Evolutionary conservation across 345 rosid genomes (phyloP), one percentile per base, ranked within the genome.

Genomic region (Hypericum androsaemum): DNA sequence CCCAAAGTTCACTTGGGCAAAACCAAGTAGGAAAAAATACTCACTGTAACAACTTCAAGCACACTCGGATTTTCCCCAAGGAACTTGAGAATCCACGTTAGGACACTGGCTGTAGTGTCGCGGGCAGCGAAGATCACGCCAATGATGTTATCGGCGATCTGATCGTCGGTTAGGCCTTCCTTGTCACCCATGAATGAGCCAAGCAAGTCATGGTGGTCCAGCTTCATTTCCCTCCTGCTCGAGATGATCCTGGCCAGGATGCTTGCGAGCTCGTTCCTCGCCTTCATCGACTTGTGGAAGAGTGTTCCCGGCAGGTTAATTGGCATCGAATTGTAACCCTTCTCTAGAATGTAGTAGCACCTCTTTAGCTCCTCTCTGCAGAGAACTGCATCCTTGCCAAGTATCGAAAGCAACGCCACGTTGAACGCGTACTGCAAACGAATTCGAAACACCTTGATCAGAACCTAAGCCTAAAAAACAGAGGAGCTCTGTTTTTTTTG

Each of bases 281-380:
- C 92, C 64, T 72, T 84, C 96, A 90, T 90, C 3, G 98, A 61
- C 68, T 82, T 79, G 83, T 84, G 43, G 75, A 87, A 87, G 8
- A 87, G 86, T 6, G 98, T 92, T 10, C 96, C 98, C 0, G 98
- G 96, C 10, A 92, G 72, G 54, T 88, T 83, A 6, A 92, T 64
- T 11, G 95, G 96, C 96, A 92, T 83, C n/a, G 98, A 92, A 60
- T 92, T 92, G 80, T 92, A 92, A 0, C 95, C 98, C 56, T 83
- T 75, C 59, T 92, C 98, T 7, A 92, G 88, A 70, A 83, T 68
- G 81, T 87, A 84, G 74, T 92, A 92, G 47, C 89, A 83, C 58
- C 78, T 65, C 63, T 84, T 88, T 39, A 88, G 81, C 63, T 92
- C 96, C 47, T 80, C 89, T 61, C 88, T 64, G 80, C 80, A 80